Base-by-base conservation (phyloP, 2,329 filamentous ascomycete genomes). In the Bimuria novae-zelandiae region DNA sequence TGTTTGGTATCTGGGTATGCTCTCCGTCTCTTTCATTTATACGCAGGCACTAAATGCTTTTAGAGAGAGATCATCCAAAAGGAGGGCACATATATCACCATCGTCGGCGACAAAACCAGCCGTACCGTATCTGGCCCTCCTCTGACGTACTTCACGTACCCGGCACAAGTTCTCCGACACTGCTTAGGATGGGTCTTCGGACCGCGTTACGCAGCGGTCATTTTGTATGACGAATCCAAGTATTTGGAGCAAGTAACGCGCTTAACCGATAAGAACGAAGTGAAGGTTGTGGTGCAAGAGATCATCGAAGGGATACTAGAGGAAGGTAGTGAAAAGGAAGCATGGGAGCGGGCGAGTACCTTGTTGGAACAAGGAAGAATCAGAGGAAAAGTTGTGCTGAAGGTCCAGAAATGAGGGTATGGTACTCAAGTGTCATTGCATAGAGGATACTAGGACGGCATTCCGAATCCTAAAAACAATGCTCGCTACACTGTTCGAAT, bases 41-140 rank as follows among this genome's bases (percentile, higher is more conserved):
- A 21, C 22, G 2, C 6, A 4, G 30, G 29, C 23, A 16, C 11
- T 17, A 12, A 5, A 5, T 22, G n/a, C 2, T 11, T n/a, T 5
- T 27, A 63, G 64, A 27, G 56, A 11, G 49, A 61, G 3, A 39
- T 70, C 1, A 54, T 70, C 7, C 62, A 76, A 17, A 76, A 71
- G 7, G 60, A 73, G 66, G 43, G 61, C 7, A 64, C 70, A 17
- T 82, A 78, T 55, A 70, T 76, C 0, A 77, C 75, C 1, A 77
- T 77, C 23, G 70, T 73, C 2, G 70, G 69, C 3, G 70, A 73
- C 44, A 73, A 73, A 50, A 72, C 69, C 12, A 55, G 53, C 1
- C 76, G 77, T 5, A 72, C 73, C 40, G 69, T 73, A 10, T 68
- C 77, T 27, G 73, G 68, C 55, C 52, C 78, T 0, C 62, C 68